These are phyloP conservation scores for Penicillium sp. DNA, from an alignment of 2,329 filamentous ascomycete species.

Conservation along the genomic window DNA sequence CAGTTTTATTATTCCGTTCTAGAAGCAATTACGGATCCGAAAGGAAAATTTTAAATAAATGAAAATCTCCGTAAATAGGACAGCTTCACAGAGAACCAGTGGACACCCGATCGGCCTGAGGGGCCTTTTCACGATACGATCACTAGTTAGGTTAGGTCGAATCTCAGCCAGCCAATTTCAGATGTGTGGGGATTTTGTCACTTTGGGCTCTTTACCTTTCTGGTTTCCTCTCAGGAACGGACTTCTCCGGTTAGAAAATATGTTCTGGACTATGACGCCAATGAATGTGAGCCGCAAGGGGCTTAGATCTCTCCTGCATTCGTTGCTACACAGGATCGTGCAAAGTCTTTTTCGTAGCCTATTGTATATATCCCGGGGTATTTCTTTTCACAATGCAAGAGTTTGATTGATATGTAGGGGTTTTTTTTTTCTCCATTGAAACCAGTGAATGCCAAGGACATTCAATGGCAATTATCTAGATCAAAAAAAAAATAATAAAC, in stretches of 20 bases:
- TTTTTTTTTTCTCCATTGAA: too few relatives aligned
- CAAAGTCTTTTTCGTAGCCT: too few relatives aligned
- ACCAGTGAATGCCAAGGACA: neutral
- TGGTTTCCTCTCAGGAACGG: conserved; percentile 12
- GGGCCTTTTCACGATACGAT: conserved; percentile 18
- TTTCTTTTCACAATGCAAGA: too few relatives aligned
- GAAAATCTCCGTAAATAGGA: too few relatives aligned
- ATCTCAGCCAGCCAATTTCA: conserved; percentile 25
- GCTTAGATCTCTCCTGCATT: neutral
- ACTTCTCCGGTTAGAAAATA: conserved; percentile 18
- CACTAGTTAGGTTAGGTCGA: conserved; percentile 13
- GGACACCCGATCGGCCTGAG: conserved; percentile 24
- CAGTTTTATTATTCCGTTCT: too few relatives aligned
- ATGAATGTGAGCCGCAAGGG: conserved; percentile 28
- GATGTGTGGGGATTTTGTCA: conserved; percentile 24
- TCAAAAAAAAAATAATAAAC: neutral
- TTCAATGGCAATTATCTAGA: neutral
- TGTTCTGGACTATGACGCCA: conserved; percentile 12
- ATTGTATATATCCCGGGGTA: too few relatives aligned
- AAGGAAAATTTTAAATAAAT: too few relatives aligned
- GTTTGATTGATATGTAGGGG: too few relatives aligned
- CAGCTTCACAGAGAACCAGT: conserved; percentile 18
- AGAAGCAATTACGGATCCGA: too few relatives aligned
- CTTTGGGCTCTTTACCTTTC: neutral
- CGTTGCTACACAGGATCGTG: conserved; percentile 13